Evolutionary conservation across 768 basidiomycete genomes (phyloP).

Genomic region (Lentinula edodes): DNA sequence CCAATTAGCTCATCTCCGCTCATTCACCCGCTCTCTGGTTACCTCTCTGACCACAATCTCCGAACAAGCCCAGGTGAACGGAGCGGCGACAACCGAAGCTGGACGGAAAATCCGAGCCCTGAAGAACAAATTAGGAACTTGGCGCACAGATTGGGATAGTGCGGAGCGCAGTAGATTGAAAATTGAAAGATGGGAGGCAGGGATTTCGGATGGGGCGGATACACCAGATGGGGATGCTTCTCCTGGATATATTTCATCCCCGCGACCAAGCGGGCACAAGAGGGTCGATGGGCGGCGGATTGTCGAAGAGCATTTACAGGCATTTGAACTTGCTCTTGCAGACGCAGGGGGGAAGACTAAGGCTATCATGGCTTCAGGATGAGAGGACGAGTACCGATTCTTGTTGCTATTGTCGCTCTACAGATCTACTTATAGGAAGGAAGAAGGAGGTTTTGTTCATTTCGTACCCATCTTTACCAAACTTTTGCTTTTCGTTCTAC

Average conservation of each 20-base stretch:
- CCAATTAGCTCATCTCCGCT: conserved; percentile 66
- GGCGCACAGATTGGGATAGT: conserved; percentile 79
- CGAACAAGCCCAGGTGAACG: conserved; percentile 86
- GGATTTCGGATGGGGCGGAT: conserved; percentile 38
- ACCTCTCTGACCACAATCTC: conserved; percentile 72
- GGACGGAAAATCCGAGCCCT: conserved; percentile 82
- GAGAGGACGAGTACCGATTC: neutral
- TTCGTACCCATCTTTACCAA: conserved; percentile 7
- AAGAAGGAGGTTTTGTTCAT: neutral
- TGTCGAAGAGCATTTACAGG: conserved; percentile 73
- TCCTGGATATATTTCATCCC: conserved; percentile 10
- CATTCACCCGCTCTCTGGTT: conserved; percentile 69
- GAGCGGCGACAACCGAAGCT: conserved; percentile 79
- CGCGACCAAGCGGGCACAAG: conserved; percentile 23
- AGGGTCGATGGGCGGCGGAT: conserved; percentile 64
- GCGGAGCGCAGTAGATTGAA: conserved; percentile 72
- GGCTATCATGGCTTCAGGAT: conserved; percentile 74
- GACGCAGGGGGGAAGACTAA: conserved; percentile 75
- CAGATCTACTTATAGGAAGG: neutral
- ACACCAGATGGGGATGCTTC: conserved; percentile 20
- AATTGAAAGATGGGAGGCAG: conserved; percentile 81
- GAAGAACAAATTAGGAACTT: conserved; percentile 77
- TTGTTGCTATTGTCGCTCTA: neutral
- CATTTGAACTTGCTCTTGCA: conserved; percentile 65
- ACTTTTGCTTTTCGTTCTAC: conserved; percentile 14